Percentiles rank a stretch among this genome's conserved stretches.
These are phyloP conservation scores for Fusarium sp. DNA, from an alignment of 2,329 filamentous ascomycete species.

Conservation along the genomic window DNA sequence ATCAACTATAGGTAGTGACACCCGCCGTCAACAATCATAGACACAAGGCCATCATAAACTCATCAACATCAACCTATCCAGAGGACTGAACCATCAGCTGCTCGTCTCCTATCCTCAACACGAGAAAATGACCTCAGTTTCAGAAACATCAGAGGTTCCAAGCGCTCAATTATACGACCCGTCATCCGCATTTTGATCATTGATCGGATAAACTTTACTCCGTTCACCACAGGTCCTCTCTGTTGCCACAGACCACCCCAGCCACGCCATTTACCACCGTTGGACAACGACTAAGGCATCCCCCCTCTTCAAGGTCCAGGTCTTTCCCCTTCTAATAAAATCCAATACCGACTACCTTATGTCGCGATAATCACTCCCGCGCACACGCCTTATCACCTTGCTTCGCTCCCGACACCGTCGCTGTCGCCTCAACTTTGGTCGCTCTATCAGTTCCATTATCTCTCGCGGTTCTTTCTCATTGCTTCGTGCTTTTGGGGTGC, in stretches of 20 bases:
- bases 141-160: neutral
- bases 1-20: neutral
- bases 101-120: neutral
- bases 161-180: slow-evolving; percentile 20
- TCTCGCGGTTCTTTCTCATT: slow-evolving; percentile 39
- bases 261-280: slow-evolving; percentile 54
- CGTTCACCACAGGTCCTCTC: neutral
- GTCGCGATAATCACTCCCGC: slow-evolving; percentile 40
- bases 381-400: slow-evolving; percentile 38
- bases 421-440: slow-evolving; percentile 40
- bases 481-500: slow-evolving; percentile 47
- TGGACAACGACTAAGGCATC: slow-evolving; percentile 45
- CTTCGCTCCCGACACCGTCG: slow-evolving; percentile 40
- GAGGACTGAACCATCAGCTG: neutral
- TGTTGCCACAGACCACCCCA: slow-evolving; percentile 46
- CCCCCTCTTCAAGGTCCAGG: slow-evolving; percentile 43
- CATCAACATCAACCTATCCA: neutral
- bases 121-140: slow-evolving; percentile 16
- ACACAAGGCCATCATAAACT: neutral
- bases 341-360: slow-evolving; percentile 32
- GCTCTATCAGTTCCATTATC: slow-evolving; percentile 34
- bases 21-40: neutral
- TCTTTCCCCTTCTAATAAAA: slow-evolving; percentile 45
- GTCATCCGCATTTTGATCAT: neutral
- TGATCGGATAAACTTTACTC: neutral